Base-by-base conservation (phyloP, 176 grass and related monocot genomes). In the Miscanthus lutarioriparius region DNA sequence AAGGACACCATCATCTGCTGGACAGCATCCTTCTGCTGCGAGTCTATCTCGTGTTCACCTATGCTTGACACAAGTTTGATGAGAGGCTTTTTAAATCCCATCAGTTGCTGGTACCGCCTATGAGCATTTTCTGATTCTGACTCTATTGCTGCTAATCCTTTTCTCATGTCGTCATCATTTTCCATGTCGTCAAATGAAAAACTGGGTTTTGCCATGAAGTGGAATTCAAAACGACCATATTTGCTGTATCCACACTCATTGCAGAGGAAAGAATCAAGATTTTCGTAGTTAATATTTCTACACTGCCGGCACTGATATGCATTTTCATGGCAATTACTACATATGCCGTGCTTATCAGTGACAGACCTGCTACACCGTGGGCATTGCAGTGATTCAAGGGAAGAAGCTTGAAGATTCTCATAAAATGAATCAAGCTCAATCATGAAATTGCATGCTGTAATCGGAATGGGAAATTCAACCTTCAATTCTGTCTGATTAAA, bases 1-100 rank as follows among this genome's bases (percentile, higher is more conserved):
- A 98, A 88, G 77, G 96, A 98, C n/a, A 98, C 92, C 91, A 98
- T 95, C 96, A 98, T 98, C 88, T 98, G 96, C 83, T 98, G 96
- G 39, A 98, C 91, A 65, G 92, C 94, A 89, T 98, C 93, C 80
- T 98, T 98, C 73, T 98, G 96, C 84, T 98, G 93, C 28, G 91
- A 88, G 89, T 98, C 96, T 79, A 93, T 88, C 72, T 98, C 96
- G 70, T 95, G 91, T 84, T 98, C 96, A 71, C 96, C 96, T 77
- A 98, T 95, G 85, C 93, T 98, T 54, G 92, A 95, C 80, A 98
- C 96, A 74, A 98, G 87, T 81, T 98, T 98, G 64, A 98, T 90
- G 12, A 98, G 83, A 86, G 96, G 96, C 73, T 98, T 98, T 86
- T 98, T 98, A 86, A 98, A 98, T 72, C 93, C 96, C 77, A 98